Base-by-base conservation (phyloP, 2,329 filamentous ascomycete genomes). In the Fusarium staphyleae region DNA sequence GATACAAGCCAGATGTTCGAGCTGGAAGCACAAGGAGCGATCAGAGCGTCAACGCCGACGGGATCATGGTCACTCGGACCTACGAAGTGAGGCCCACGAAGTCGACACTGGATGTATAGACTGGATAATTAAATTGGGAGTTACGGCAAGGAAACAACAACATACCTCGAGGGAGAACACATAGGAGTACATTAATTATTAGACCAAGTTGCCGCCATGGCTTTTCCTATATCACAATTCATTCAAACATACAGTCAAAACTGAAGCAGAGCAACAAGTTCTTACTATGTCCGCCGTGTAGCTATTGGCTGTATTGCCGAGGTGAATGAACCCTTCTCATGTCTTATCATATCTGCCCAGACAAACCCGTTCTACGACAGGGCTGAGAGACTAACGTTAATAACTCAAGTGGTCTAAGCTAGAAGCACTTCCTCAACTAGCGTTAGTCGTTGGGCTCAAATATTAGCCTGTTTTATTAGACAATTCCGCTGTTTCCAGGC, bases 11-110 rank as follows among this genome's bases (percentile, higher is more conserved):
- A 2, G 62, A 67, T 2, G 41, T 67, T 4, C 40, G 59, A 26
- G 65, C 59, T 9, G 63, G 50, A 9, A 66, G 65, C 33, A 59
- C 63, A n/a, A 29, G 19, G 3, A 66, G 65, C n/a, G 55, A 51
- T 7, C 56, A 52, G 15, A 59, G 56, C 19, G 37, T 43, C 11
- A 37, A 32, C 4, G 59, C 33, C 2, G 65, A 65, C 3, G 65
- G 65, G 0, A 67, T 67, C 28, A 57, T 67, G 55, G 65, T 67
- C 3, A 67, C 65, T 3, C 52, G 52, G 18, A 67, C 65, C 9
- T 67, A 67, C 34, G 60, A 66, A 34, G 61, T 67, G 11, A 47
- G 39, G 5, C 65, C 65, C 19, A 52, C 30, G 8, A 67, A 67
- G 53, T 61, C 64, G 12, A 59, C 57, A n/a, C 14, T 67, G 44